Percentiles rank a stretch among this genome's conserved stretches.
Evolutionary conservation across 768 basidiomycete genomes (phyloP).

Genomic region (Coprinopsis sp.): DNA sequence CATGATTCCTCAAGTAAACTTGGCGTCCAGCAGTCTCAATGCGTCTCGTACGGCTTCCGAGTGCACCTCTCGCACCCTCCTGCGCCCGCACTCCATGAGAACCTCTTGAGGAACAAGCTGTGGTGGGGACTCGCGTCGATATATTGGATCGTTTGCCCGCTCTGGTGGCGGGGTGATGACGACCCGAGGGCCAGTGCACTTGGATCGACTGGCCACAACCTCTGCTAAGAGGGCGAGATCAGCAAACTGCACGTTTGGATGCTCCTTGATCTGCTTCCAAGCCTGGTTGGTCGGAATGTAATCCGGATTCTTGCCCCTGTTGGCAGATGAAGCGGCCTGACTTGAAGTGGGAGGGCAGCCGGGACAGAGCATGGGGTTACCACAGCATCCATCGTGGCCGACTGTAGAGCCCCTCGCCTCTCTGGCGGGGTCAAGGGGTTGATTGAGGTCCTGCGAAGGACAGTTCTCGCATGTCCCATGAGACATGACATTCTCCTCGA

Average conservation of each 20-base stretch:
- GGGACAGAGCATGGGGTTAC: constrained; percentile 18
- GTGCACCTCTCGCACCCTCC: constrained; percentile 61
- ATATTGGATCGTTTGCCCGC: not conserved
- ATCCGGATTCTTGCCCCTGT: constrained; percentile 28
- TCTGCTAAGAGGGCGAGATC: constrained; percentile 82
- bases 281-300: constrained; percentile 78
- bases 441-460: constrained; percentile 30
- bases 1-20: constrained; percentile 35
- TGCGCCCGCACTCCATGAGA: constrained; percentile 57
- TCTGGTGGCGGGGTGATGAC: constrained; percentile 40
- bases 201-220: constrained; percentile 80
- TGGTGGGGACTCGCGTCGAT: constrained; percentile 33
- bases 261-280: constrained; percentile 80
- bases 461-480: constrained; percentile 51
- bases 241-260: constrained; percentile 84
- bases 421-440: constrained; percentile 3
- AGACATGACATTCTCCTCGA: constrained; percentile 57
- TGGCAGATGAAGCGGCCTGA: constrained; percentile 9
- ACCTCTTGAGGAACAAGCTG: constrained; percentile 59
- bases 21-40: constrained; percentile 66
- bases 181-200: constrained; percentile 68
- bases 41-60: constrained; percentile 73
- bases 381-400: constrained; percentile 17
- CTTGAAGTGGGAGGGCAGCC: constrained; percentile 19
- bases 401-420: not conserved